Evolutionary conservation across 345 rosid species (phyloP), one percentile per base, ranked within the genome.

Genomic region (Clausena lansium): DNA sequence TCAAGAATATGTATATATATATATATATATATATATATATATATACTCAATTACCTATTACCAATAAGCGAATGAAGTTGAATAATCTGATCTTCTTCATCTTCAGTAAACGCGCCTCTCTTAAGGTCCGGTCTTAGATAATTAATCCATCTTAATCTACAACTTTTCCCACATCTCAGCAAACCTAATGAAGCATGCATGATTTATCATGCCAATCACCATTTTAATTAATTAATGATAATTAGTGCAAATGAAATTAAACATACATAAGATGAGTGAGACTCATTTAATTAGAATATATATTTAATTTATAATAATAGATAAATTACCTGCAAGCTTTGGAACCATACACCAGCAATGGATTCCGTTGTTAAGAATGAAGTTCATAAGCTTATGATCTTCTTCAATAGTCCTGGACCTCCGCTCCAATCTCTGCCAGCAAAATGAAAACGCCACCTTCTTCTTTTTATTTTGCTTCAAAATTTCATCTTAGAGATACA

Each of bases 261-360:
- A 19, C 32, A 17, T 5, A 14, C 19, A 32, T 17, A 17, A 50
- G 50, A 13, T 45, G 50, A 45, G 50, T 11, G 1, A 3, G 50
- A 13, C 50, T 45, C 1, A 30, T 30, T 30, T 45, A 45, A 45
- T 45, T 45, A n/a, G n/a, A n/a, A n/a, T n/a, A n/a, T n/a, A n/a
- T n/a, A n/a, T n/a, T n/a, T n/a, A n/a, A n/a, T n/a, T n/a, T n/a
- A 13, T 3, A 13, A 45, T 45, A 45, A 45, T 13, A 45, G 50
- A 45, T 13, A 45, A 45, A 45, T 45, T 68, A 95, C 99, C 99
- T 85, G 99, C 94, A 78, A 96, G 95, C 79, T 93, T 93, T 6
- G 99, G 98, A 71, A 96, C 97, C 70, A 79, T 82, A 78, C 99
- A 75, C 99, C 99, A 96, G 84, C 99, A 93, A 58, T 92, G 98